A percentile compares a stretch with the other conserved stretches of the same genome.
Evolutionary conservation across 2,329 filamentous ascomycete genomes (phyloP).

Genomic region (Pseudogymnoascus destructans): DNA sequence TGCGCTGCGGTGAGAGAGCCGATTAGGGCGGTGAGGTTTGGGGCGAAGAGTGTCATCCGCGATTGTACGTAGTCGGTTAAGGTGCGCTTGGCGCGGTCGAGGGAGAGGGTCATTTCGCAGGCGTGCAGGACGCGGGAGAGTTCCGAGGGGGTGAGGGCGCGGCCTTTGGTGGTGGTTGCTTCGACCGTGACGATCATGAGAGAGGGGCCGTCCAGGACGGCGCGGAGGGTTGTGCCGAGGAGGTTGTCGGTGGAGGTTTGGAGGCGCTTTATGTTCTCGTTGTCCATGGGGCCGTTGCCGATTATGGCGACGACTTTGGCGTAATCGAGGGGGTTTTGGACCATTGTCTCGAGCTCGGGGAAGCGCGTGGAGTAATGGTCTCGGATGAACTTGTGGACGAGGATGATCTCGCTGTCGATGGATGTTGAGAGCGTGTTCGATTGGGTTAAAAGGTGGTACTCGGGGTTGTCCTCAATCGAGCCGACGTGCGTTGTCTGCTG

Average conservation of each 20-base stretch:
- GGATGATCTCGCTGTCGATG: slow-evolving; percentile 83
- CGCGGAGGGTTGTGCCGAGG: slow-evolving; percentile 60
- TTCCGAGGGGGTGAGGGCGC: slow-evolving; percentile 61
- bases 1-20: slow-evolving; percentile 89
- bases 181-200: slow-evolving; percentile 95
- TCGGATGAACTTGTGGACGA: slow-evolving; percentile 91
- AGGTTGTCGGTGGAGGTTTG: slow-evolving; percentile 68
- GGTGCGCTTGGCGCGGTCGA: slow-evolving; percentile 75
- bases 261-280: slow-evolving; percentile 64
- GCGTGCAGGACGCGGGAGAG: slow-evolving; percentile 61
- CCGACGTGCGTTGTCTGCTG: slow-evolving; percentile 55
- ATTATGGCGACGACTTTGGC: slow-evolving; percentile 90
- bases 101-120: slow-evolving; percentile 75
- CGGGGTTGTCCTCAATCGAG: slow-evolving; percentile 81
- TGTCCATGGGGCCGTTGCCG: slow-evolving; percentile 79
- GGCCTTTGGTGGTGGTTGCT: slow-evolving; percentile 77
- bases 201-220: slow-evolving; percentile 74
- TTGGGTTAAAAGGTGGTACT: slow-evolving; percentile 78
- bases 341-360: slow-evolving; percentile 78
- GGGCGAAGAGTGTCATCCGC: slow-evolving; percentile 90
- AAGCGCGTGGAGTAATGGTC: slow-evolving; percentile 93
- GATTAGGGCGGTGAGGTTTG: slow-evolving; percentile 81
- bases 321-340: slow-evolving; percentile 88
- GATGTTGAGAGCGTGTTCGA: slow-evolving; percentile 82
- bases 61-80: slow-evolving; percentile 93